A percentile compares a stretch with the other conserved stretches of the same genome.
These are phyloP conservation scores for Ganoderma boninense DNA, from an alignment of 1,284 basidiomycete species.

Conservation along the genomic window DNA sequence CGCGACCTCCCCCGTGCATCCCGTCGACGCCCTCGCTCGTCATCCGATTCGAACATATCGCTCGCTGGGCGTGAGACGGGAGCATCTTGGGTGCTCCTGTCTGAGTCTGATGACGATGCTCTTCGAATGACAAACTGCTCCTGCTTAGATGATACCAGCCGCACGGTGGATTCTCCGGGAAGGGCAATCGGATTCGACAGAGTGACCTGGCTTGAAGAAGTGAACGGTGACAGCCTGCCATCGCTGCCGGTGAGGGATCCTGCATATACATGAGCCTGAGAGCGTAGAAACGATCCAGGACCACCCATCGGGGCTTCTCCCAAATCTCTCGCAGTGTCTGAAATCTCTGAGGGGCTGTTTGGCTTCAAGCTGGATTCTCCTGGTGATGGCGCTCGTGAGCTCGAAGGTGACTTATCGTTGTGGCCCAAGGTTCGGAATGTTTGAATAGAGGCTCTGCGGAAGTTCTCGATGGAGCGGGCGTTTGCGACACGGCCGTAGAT, in stretches of 20 bases:
- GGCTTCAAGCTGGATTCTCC: not conserved
- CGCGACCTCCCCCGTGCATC: conserved; percentile 21
- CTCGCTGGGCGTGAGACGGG: not conserved
- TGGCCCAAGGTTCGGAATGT: conserved; percentile 14
- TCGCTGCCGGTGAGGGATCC: not conserved
- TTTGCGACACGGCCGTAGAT: conserved; percentile 30
- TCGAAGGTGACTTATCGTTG: not conserved
- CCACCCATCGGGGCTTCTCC: not conserved
- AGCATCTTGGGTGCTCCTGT: not conserved
- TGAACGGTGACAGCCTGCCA: not conserved
- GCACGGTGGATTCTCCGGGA: conserved; percentile 39
- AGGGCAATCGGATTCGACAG: conserved; percentile 21
- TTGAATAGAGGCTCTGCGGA: conserved; percentile 15
- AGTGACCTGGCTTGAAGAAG: not conserved
- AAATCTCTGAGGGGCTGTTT: conserved; percentile 24
- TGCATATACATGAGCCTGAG: not conserved
- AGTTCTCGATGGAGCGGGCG: conserved; percentile 24
- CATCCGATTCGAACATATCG: conserved; percentile 22
- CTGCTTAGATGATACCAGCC: conserved; percentile 39
- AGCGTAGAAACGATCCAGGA: conserved; percentile 21
- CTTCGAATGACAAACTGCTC: conserved; percentile 23
- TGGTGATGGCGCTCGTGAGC: conserved; percentile 4
- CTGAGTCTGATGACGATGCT: not conserved
- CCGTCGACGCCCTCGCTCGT: conserved; percentile 16
- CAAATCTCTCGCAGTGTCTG: conserved; percentile 31